These are phyloP conservation scores for Pholiota microspora DNA, from an alignment of 768 basidiomycete genomes.

Conservation along the genomic window DNA sequence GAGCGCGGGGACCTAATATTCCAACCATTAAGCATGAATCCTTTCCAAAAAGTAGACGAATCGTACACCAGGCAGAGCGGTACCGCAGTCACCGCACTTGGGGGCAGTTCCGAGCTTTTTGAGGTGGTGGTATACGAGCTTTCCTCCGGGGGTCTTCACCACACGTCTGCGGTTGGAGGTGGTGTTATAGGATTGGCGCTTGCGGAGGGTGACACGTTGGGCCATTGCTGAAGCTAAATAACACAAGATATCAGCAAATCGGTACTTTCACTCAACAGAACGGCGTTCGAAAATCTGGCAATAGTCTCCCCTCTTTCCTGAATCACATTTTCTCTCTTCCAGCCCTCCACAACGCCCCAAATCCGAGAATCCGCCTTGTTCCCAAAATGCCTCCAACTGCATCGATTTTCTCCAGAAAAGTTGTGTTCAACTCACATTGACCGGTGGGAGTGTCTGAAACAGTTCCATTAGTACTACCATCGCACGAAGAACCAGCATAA, in stretches of 20 bases:
- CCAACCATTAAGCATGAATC: not conserved
- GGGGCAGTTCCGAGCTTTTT: conserved; percentile 91
- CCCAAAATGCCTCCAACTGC: conserved; percentile 3
- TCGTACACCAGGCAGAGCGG: conserved; percentile 89
- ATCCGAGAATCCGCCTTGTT: no score
- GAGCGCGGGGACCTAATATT: conserved; percentile 83
- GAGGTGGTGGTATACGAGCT: conserved; percentile 96
- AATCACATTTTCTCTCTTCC: not conserved
- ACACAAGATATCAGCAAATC: conserved; percentile 7
- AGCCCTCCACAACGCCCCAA: not conserved
- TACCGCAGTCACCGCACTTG: conserved; percentile 98
- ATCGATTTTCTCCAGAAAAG: conserved; percentile 11
- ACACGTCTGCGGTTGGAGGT: conserved; percentile 92
- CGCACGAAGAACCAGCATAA: conserved; percentile 14
- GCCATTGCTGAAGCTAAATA: conserved; percentile 61
- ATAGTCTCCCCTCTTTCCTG: not conserved
- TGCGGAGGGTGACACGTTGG: conserved; percentile 99
- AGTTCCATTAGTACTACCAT: conserved; percentile 5
- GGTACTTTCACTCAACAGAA: not conserved
- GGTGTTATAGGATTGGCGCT: conserved; percentile 98
- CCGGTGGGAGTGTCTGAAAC: conserved; percentile 13
- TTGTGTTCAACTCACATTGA: conserved; percentile 35
- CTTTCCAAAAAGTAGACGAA: conserved; percentile 8
- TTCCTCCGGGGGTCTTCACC: conserved; percentile 98
- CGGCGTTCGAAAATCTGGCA: not conserved